phyloP scores from a whole-genome alignment of 305 asterid genomes.

The Fraxinus sp. region DNA sequence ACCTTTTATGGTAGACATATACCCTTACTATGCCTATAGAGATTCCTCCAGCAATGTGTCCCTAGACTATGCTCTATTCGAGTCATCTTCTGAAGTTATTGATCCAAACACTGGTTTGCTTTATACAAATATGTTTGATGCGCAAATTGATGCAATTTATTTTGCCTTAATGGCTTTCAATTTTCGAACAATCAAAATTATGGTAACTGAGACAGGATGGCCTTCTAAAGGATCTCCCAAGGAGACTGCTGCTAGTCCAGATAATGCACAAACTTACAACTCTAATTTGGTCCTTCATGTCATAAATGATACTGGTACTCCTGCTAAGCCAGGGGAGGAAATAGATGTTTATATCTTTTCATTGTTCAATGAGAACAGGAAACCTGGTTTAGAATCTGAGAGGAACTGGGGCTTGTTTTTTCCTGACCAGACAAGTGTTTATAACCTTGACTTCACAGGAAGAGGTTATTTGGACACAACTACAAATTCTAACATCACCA shows the following conservation, averaged over 20 bases:
- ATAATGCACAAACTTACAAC: conserved; percentile 84
- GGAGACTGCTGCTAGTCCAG: conserved; percentile 83
- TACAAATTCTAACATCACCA: conserved; percentile 41
- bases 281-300: conserved; percentile 76
- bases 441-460: conserved; percentile 84
- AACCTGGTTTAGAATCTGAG: conserved; percentile 91
- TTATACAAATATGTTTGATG: conserved; percentile 89
- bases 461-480: conserved; percentile 43
- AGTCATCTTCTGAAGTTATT: conserved; percentile 90
- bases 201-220: conserved; percentile 99
- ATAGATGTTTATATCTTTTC: conserved; percentile 76
- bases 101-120: conserved; percentile 89
- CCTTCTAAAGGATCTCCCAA: conserved; percentile 87
- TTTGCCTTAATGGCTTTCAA: conserved; percentile 73
- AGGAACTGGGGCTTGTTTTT: conserved; percentile 95
- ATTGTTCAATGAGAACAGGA: conserved; percentile 86
- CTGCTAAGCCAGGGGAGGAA: conserved; percentile 73
- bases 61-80: conserved; percentile 79
- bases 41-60: conserved; percentile 82
- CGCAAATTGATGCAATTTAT: conserved; percentile 85
- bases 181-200: conserved; percentile 63
- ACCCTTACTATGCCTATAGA: conserved; percentile 87
- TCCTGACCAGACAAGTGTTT: conserved; percentile 88
- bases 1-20: conserved; percentile 82
- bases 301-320: conserved; percentile 78